Conservation (phyloP, 1,284 basidiomycete genomes). For the Melampsora americana region DNA sequence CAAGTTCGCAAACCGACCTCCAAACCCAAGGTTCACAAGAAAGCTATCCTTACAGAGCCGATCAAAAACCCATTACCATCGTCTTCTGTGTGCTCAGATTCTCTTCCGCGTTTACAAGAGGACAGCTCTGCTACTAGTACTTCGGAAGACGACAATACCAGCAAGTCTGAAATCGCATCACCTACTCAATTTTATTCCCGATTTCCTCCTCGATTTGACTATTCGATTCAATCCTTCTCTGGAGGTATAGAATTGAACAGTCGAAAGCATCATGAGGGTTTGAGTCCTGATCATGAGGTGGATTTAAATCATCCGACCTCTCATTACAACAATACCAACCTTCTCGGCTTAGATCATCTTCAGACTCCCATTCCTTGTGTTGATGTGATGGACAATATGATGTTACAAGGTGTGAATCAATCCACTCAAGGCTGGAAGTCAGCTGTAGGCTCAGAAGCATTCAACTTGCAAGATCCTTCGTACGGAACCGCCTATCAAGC, state of each 20-base stretch:
- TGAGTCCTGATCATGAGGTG: neutral
- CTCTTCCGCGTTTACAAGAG: neutral
- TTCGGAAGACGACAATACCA: constrained; percentile 14
- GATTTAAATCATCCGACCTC: neutral
- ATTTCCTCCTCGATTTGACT: neutral
- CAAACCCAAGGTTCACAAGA: constrained; percentile 13
- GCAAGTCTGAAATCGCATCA: constrained; percentile 10
- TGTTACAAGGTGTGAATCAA: neutral
- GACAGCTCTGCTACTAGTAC: constrained; percentile 9
- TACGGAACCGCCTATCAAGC: neutral
- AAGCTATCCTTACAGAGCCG: neutral
- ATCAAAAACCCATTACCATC: neutral
- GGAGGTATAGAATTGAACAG: neutral
- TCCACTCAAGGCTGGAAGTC: neutral
- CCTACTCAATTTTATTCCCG: neutral
- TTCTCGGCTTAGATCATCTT: neutral
- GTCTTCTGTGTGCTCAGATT: neutral
- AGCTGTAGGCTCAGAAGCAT: neutral
- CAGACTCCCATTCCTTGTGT: neutral
- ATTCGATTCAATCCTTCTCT: neutral
- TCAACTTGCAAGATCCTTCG: neutral
- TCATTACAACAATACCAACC: neutral
- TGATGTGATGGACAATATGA: neutral
- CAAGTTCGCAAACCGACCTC: constrained; percentile 6
- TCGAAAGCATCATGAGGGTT: neutral